Evolutionary conservation across 768 basidiomycete genomes (phyloP), one percentile per base, ranked within the genome.

Genomic region (Collybia mongolica): DNA sequence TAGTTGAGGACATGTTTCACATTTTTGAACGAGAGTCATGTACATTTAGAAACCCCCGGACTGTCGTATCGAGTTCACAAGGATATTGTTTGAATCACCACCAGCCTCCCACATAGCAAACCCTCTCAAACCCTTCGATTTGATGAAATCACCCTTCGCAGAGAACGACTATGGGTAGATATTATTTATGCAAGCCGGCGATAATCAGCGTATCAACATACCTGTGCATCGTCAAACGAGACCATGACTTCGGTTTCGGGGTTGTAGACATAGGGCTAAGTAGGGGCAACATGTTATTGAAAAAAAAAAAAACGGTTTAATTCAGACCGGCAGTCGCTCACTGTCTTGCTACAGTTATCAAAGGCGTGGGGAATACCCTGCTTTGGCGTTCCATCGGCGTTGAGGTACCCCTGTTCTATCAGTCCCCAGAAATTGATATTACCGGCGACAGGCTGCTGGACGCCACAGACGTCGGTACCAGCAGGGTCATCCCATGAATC

Each of bases 91-190:
- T 50, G 63, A 75, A 58, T 89, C 88, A 4, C 87, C 84, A 22
- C 81, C 86, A 49, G 83, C 79, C 57, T 89, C 82, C 86, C 86
- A 89, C 68, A 85, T 81, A 0, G 82, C 65, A 61, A 89, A 89
- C 3, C 88, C 88, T 54, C 69, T 72, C 23, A 90, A 65, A 3
- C 73, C 72, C 2, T 62, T 65, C 17, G 66, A 53, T 51, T 73
- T 72, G 60, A 89, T 83, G 66, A 79, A 88, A 5, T 61, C 54
- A 59, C 87, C 78, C 75, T 88, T 79, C 44, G 74, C 74, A 17
- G 68, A 60, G 51, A 76, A 73, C 2, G 73, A 73, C 71, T 75
- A 18, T 38, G 32, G 1, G 14, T 48, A 32, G 28, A 23, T 35
- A 2, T 42, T 39, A n/a, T 6, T 37, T n/a, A 5, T 9, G 22